Conservation (phyloP, 306 rosid species). For the Ochetophila trinervis region DNA sequence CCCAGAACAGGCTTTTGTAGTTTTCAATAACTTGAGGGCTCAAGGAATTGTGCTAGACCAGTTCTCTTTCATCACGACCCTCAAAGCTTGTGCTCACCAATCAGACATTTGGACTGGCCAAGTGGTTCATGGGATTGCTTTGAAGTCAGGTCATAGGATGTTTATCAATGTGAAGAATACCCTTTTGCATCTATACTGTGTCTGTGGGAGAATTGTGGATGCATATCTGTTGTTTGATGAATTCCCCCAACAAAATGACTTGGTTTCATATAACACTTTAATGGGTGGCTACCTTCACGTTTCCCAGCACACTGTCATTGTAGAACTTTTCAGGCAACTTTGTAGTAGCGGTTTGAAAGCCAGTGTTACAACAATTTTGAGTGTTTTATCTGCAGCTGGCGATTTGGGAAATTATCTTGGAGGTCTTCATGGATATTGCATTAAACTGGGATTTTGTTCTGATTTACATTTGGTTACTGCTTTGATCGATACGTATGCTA, state of each 20-base stretch:
- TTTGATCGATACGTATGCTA: constrained; percentile 56
- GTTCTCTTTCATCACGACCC: constrained; percentile 46
- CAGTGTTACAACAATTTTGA: constrained; percentile 40
- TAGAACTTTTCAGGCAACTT: constrained; percentile 45
- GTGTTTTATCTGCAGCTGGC: constrained; percentile 53
- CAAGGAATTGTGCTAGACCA: constrained; percentile 34
- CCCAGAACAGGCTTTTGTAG: constrained; percentile 43
- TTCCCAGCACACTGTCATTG: constrained; percentile 39
- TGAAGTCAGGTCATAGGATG: constrained; percentile 47
- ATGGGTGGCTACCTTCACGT: constrained; percentile 58
- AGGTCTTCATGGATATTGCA: constrained; percentile 56
- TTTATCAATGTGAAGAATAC: constrained; percentile 53
- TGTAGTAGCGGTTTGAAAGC: constrained; percentile 36
- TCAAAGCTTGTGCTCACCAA: constrained; percentile 58
- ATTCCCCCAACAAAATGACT: constrained; percentile 43
- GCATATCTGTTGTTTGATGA: constrained; percentile 61
- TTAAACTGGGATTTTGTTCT: constrained; percentile 38
- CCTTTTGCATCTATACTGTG: constrained; percentile 50
- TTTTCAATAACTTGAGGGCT: constrained; percentile 51
- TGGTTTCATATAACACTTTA: constrained; percentile 64
- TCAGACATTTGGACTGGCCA: constrained; percentile 39
- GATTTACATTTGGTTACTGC: constrained; percentile 47
- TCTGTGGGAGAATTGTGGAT: constrained; percentile 46
- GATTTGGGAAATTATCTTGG: constrained; percentile 29
- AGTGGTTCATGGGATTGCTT: constrained; percentile 57